These are phyloP conservation scores for Pichia inconspicua DNA, from an alignment of 1,139 yeast species.

Conservation along the genomic window DNA sequence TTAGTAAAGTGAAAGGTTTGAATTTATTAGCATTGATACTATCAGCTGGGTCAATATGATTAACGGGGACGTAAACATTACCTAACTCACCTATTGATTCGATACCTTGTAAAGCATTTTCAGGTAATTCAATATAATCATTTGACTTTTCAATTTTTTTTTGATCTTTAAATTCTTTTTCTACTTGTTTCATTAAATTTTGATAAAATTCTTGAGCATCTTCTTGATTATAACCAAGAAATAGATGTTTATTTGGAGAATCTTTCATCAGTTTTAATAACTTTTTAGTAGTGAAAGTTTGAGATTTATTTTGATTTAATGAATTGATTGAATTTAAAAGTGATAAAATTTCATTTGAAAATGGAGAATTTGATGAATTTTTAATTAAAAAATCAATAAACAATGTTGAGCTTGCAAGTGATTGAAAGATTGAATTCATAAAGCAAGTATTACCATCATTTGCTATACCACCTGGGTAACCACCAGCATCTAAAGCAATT, in stretches of 20 bases:
- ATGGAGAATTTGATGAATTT: conserved; percentile 30
- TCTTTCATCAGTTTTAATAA: conserved; percentile 67
- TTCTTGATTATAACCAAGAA: conserved; percentile 81
- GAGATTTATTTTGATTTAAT: conserved; percentile 43
- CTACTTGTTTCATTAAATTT: conserved; percentile 63
- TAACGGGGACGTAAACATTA: conserved; percentile 60
- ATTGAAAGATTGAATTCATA: conserved; percentile 84
- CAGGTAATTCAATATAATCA: conserved; percentile 10
- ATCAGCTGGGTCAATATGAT: conserved; percentile 64
- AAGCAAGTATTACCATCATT: conserved; percentile 93
- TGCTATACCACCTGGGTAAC: conserved; percentile 72
- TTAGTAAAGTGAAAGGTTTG: conserved; percentile 51
- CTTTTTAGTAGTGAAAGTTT: conserved; percentile 60
- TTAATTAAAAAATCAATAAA: background rate
- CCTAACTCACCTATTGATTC: conserved; percentile 50
- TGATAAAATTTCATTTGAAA: conserved; percentile 45
- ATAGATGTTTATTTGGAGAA: conserved; percentile 69
- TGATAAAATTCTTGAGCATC: conserved; percentile 95
- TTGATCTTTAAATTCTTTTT: conserved; percentile 41
- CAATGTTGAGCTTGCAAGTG: conserved; percentile 56
- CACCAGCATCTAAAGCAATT: conserved; percentile 41
- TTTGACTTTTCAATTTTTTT: conserved; percentile 3
- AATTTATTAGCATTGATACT: conserved; percentile 34
- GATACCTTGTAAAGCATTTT: conserved; percentile 36
- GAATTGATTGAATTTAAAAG: conserved; percentile 50